Base-by-base conservation (phyloP, 2,329 filamentous ascomycete genomes). In the Aspergillus tanneri region DNA sequence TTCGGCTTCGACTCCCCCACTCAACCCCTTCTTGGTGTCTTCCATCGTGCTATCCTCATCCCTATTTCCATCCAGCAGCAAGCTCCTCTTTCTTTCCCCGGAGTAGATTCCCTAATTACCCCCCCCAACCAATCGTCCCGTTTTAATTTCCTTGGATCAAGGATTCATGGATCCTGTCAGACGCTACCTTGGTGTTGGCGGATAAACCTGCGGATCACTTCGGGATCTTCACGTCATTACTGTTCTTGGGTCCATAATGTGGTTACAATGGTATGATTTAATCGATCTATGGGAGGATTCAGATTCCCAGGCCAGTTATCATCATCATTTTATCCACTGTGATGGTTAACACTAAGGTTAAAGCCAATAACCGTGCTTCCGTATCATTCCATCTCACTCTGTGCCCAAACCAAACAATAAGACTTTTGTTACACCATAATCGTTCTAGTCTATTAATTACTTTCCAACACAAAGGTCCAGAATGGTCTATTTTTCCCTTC, bases 401-500 rank as follows among this genome's bases (percentile, higher is more conserved):
- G 19, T 24, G 36, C 36, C 36, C 36, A 38, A 38, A 19, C 14
- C 19, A 19, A 38, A 38, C 36, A 22, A 14, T 19, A 8, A 19
- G n/a, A 12, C 21, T 16, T 12, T 12, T 23, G 36, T 22, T 19
- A 22, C n/a, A 19, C 22, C 19, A 24, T 19, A 24, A 38, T 38
- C 12, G 27, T 22, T 22, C 27, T 21, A 12, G 25, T 35, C 23
- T 28, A 21, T 27, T 22, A 11, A 21, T n/a, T 12, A 22, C 35
- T 40, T 4, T 25, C 41, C 27, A 32, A 21, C 44, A 43, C 49
- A 50, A 42, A 50, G 53, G 43, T n/a, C 55, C 44, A 54, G 55
- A 57, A 56, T 49, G 46, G 54, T 53, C 53, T 47, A 51, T 35
- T 34, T 38, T 24, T 41, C 28, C 8, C 39, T 35, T 43, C 40